Base-by-base conservation (phyloP, 192 early-diverging fungal species). In the Coemansia sp. region DNA sequence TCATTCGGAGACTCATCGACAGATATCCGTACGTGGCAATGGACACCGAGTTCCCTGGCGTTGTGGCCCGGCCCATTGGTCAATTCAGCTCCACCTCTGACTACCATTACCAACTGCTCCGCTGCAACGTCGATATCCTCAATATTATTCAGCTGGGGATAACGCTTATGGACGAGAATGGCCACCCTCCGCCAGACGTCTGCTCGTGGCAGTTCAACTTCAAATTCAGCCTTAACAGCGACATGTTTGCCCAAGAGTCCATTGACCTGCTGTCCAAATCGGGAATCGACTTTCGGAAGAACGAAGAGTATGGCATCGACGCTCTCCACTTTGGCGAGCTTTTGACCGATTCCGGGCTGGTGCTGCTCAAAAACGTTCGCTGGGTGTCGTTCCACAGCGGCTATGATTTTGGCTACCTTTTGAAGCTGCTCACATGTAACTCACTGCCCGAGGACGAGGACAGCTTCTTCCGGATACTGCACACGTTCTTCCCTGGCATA, bases 11-110 rank as follows among this genome's bases (percentile, higher is more conserved):
- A 69, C 81, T 96, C 43, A 91, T 98, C 35, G 92, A 95, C 73
- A 79, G 89, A 60, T 99, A 95, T 81, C 94, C 92, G 36, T 99
- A 94, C 81, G 84, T 99, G 6, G 89, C 98, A 26, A 99, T 99
- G 98, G 97, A 99, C 83, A 99, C 96, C 11, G 98, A 99, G 81
- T 99, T 99, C 68, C 98, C 98, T 44, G 98, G 98, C 36, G 95
- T 99, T 5, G 98, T 99, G 35, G 96, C 95, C 26, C 77, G 95
- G 61, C 98, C 98, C n/a, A 98, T 99, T 59, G 98, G 98, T 44
- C 94, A 88, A 71, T 99, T 99, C 76, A 86, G 85, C 59, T 95
- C 94, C 23, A 91, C 93, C n/a, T 90, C 95, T 1, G 96, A 99
- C 84, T 99, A 98, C 73, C 96, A 98, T 76, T 98, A 96, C 78